Evolutionary conservation across 495 filamentous ascomycete genomes (phyloP).

Genomic region (Trichoderma virens): DNA sequence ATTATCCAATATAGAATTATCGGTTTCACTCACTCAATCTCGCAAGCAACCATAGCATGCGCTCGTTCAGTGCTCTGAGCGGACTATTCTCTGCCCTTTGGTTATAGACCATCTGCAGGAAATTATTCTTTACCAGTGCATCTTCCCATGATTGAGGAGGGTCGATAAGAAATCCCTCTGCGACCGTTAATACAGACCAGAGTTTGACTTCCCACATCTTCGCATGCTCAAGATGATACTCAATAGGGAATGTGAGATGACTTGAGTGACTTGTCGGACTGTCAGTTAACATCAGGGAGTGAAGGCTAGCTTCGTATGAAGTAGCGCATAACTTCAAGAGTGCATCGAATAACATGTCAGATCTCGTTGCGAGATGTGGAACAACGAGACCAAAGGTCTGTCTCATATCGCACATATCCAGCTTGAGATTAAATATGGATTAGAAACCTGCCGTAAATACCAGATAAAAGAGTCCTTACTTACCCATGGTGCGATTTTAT

Average conservation of each 20-base stretch:
- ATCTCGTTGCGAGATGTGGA: constrained; percentile 4
- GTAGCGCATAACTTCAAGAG: background rate
- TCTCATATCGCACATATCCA: constrained; percentile 11
- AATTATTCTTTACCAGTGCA: background rate
- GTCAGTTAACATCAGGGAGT: background rate
- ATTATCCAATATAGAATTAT: background rate
- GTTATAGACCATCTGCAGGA: background rate
- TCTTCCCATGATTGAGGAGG: background rate
- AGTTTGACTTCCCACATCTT: background rate
- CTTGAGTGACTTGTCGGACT: background rate
- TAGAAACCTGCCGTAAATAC: background rate
- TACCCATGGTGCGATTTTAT: constrained; percentile 14
- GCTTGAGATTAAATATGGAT: background rate
- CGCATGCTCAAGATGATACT: background rate
- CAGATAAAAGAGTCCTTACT: background rate
- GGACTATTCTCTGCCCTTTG: background rate
- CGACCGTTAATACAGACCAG: background rate
- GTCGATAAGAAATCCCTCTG: background rate
- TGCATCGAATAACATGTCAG: background rate
- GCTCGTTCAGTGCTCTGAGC: background rate
- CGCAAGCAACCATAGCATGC: background rate
- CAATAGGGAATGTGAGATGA: background rate
- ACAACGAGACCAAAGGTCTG: constrained; percentile 7
- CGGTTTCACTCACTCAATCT: background rate
- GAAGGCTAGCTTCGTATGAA: background rate